Conservation (phyloP, 1,284 basidiomycete species). For the Austroboletus niveus region DNA sequence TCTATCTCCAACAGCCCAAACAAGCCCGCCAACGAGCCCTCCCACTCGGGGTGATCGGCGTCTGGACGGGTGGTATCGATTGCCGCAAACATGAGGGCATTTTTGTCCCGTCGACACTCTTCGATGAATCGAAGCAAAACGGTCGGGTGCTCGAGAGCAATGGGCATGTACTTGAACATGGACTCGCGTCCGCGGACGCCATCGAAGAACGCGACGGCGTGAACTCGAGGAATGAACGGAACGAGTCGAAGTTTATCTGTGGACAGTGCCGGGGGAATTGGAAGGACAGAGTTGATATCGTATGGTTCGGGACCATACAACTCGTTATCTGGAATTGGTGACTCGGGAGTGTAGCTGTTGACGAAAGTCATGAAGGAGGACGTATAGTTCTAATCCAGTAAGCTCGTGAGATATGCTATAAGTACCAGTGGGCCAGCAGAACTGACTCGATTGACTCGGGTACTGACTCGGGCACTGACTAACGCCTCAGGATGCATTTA, state of each 20-base stretch:
- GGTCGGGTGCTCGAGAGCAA: conserved; percentile 14
- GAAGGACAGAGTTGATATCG: conserved; percentile 22
- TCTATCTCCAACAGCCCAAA: conserved; percentile 11
- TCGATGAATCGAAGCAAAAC: conserved; percentile 19
- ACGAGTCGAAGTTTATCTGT: conserved; percentile 20
- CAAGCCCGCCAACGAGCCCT: conserved; percentile 19
- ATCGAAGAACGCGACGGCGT: conserved; percentile 19
- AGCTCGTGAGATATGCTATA: no score
- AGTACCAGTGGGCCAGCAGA: no score
- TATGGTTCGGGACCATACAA: conserved; percentile 28
- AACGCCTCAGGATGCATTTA: no score
- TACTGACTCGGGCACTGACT: no score
- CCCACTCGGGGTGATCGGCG: conserved; percentile 19
- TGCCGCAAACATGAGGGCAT: conserved; percentile 42
- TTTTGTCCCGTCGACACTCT: conserved; percentile 1
- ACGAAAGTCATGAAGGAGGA: neutral
- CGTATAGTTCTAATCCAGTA: no score
- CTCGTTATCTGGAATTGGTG: conserved; percentile 11
- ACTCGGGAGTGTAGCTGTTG: conserved; percentile 13
- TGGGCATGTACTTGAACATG: conserved; percentile 19
- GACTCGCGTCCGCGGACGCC: conserved; percentile 20
- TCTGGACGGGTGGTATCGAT: conserved; percentile 43
- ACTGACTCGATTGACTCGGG: no score
- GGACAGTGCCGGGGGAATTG: conserved; percentile 8
- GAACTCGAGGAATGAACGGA: conserved; percentile 22